Evolutionary conservation across 352 stramenopile genomes (phyloP).

Genomic region (Globisporangium spiculum): DNA sequence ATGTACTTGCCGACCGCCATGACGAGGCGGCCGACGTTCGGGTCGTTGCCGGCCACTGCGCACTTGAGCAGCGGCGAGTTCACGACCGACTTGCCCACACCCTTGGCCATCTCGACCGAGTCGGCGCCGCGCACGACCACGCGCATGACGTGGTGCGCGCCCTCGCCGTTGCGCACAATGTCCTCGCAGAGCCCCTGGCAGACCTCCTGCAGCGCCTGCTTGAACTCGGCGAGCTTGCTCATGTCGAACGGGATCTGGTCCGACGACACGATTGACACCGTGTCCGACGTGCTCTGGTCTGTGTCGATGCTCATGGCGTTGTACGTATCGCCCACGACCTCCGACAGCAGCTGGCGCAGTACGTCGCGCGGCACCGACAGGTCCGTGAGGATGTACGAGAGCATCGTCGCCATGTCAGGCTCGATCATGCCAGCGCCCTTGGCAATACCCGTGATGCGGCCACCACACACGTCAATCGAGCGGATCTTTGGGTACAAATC

Average conservation of each 20-base stretch:
- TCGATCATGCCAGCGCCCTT: constrained; percentile 99
- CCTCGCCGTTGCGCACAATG: constrained; percentile 98
- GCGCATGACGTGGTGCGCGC: constrained; percentile 96
- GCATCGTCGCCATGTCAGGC: constrained; percentile 94
- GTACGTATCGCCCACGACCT: constrained; percentile 87
- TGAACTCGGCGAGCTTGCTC: constrained; percentile 85
- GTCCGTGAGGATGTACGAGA: constrained; percentile 88
- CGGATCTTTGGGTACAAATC: constrained; percentile 91
- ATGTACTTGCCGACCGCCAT: constrained; percentile 96
- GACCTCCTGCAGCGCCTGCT: constrained; percentile 90
- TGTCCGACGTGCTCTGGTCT: constrained; percentile 98
- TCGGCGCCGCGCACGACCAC: constrained; percentile 88
- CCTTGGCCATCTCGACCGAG: constrained; percentile 77
- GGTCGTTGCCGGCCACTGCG: constrained; percentile 97
- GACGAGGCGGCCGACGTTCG: constrained; percentile 97
- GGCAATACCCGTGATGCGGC: constrained; percentile 95
- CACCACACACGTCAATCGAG: constrained; percentile 74
- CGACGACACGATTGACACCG: constrained; percentile 93
- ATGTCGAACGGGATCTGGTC: constrained; percentile 89
- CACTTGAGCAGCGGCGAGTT: constrained; percentile 98
- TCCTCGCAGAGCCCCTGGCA: constrained; percentile 93
- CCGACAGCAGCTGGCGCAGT: constrained; percentile 70
- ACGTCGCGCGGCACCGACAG: constrained; percentile 79
- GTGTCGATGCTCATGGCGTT: constrained; percentile 96
- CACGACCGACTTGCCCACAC: constrained; percentile 90